Percentiles rank a stretch among this genome's conserved stretches.
These are phyloP conservation scores for Fusarium chaquense DNA, from an alignment of 2,329 filamentous ascomycete species.

Conservation along the genomic window DNA sequence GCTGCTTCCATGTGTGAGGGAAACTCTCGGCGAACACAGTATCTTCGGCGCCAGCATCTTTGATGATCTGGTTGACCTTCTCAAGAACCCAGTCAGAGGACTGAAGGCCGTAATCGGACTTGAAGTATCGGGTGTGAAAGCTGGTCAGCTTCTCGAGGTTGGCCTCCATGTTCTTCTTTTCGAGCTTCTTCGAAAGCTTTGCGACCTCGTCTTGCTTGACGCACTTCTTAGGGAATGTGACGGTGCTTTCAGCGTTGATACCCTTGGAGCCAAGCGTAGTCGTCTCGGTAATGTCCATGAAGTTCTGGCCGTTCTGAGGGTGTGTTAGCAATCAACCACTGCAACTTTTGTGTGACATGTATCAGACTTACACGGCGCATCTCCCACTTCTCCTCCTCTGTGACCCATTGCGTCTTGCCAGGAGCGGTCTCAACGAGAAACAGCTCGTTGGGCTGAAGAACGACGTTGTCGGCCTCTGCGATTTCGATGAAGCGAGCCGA, in stretches of 20 bases:
- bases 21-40: conserved; percentile 80
- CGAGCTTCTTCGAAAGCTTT: conserved; percentile 75
- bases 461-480: conserved; percentile 63
- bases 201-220: conserved; percentile 73
- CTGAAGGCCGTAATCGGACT: conserved; percentile 80
- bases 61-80: conserved; percentile 78
- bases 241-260: conserved; percentile 48
- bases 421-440: conserved; percentile 88
- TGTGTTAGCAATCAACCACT: conserved; percentile 12
- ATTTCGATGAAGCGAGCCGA: conserved; percentile 69
- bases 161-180: conserved; percentile 79
- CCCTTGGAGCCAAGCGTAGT: conserved; percentile 66
- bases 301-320: conserved; percentile 81
- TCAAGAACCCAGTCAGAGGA: conserved; percentile 89
- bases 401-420: conserved; percentile 86
- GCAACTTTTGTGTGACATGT: background rate
- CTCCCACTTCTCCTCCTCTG: conserved; percentile 95
- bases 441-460: conserved; percentile 56
- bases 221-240: conserved; percentile 76
- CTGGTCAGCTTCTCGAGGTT: conserved; percentile 83
- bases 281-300: conserved; percentile 93
- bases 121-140: conserved; percentile 87
- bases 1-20: conserved; percentile 87
- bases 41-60: conserved; percentile 75
- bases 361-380: conserved; percentile 76